phyloP scores from a whole-genome alignment of 2,329 filamentous ascomycete species.

The Coniella lustricola region DNA sequence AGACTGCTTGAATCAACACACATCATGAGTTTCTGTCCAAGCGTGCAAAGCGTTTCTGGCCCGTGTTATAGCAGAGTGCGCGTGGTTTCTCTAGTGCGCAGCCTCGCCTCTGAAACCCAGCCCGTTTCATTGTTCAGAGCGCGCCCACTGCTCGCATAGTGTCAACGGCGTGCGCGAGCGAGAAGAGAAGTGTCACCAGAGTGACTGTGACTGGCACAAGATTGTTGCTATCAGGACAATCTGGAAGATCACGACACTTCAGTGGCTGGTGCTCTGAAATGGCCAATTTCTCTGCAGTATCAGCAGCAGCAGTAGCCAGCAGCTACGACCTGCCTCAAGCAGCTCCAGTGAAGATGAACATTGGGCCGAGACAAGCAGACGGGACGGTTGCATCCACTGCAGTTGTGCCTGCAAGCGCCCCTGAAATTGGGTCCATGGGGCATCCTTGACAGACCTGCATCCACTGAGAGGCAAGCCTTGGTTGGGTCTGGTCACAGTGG shows the following conservation, averaged over 20 bases:
- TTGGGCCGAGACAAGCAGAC: not conserved
- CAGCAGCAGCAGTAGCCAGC: no score
- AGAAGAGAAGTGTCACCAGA: no score
- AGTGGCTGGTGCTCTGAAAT: no score
- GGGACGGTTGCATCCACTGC: not conserved
- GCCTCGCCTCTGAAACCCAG: constrained; percentile 3
- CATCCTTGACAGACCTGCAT: not conserved
- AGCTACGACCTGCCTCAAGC: no score
- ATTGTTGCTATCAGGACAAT: no score
- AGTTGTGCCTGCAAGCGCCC: not conserved
- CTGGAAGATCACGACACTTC: no score
- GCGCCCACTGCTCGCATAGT: not conserved
- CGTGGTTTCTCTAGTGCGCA: not conserved
- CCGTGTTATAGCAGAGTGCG: no score
- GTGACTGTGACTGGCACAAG: not conserved
- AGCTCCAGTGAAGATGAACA: no score
- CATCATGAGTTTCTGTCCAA: not conserved
- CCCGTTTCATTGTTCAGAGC: constrained; percentile 6
- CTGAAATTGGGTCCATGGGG: not conserved
- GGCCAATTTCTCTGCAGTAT: no score
- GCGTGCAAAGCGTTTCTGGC: no score
- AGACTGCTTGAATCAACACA: not conserved
- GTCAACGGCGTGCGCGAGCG: not conserved
- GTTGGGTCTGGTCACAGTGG: no score
- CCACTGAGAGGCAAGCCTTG: no score